Evolutionary conservation across 2,329 filamentous ascomycete species (phyloP).

Genomic region (Calonectria hawksworthii): DNA sequence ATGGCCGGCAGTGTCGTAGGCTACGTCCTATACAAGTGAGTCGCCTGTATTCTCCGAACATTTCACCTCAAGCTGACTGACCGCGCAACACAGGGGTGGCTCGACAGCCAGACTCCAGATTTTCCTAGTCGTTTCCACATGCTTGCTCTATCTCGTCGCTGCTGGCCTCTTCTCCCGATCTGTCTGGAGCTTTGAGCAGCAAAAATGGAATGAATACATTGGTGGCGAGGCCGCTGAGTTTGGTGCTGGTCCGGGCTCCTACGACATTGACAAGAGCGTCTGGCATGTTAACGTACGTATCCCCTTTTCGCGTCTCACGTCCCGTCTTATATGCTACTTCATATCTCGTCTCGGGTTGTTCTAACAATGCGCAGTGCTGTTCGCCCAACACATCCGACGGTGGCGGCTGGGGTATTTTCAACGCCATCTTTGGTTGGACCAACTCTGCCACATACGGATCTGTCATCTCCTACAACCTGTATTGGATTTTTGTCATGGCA

Average conservation of each 20-base stretch:
- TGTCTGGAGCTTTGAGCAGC: constrained; percentile 80
- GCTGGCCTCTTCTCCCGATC: constrained; percentile 85
- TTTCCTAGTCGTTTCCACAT: constrained; percentile 87
- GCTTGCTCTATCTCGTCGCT: constrained; percentile 86
- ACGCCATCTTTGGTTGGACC: constrained; percentile 87
- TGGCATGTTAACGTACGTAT: constrained; percentile 86
- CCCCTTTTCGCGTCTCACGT: not conserved
- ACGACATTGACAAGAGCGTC: constrained; percentile 82
- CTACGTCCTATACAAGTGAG: constrained; percentile 83
- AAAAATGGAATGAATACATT: constrained; percentile 76
- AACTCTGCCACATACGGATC: constrained; percentile 92
- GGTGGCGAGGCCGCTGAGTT: constrained; percentile 69
- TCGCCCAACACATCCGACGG: constrained; percentile 78
- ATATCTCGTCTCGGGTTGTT: not conserved
- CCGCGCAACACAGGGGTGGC: constrained; percentile 52
- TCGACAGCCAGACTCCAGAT: constrained; percentile 68
- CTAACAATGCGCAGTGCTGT: constrained; percentile 73
- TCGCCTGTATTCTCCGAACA: constrained; percentile 11
- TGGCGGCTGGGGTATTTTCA: constrained; percentile 90
- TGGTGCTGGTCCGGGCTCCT: constrained; percentile 77
- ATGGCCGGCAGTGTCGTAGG: constrained; percentile 76
- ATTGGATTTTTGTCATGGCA: constrained; percentile 85
- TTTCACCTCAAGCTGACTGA: constrained; percentile 3
- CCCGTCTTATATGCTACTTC: not conserved
- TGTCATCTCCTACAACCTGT: constrained; percentile 88